phyloP scores from a whole-genome alignment of 2,329 filamentous ascomycete genomes.

The Aspergillus glaucus region DNA sequence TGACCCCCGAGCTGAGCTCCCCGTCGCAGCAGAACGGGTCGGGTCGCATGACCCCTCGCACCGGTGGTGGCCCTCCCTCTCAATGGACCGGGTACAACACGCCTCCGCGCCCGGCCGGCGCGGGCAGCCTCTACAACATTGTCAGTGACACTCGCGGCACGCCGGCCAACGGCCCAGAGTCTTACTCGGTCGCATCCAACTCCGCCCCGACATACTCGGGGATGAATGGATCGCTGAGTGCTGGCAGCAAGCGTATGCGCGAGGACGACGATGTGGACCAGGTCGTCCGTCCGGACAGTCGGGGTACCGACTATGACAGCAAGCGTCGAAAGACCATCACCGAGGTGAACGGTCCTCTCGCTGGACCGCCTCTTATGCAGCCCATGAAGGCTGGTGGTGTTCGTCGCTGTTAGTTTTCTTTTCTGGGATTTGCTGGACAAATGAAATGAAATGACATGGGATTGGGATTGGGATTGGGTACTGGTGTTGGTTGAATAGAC shows the following conservation, averaged over 20 bases:
- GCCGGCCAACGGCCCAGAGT: conserved; percentile 62
- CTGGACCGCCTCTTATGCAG: conserved; percentile 35
- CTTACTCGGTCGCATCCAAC: conserved; percentile 63
- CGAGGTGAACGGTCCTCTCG: conserved; percentile 48
- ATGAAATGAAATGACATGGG: neutral
- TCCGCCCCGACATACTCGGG: conserved; percentile 51
- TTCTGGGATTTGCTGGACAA: neutral
- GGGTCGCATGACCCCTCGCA: conserved; percentile 79
- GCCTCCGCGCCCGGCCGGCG: conserved; percentile 63
- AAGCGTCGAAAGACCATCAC: conserved; percentile 77
- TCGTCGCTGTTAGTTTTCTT: conserved; percentile 28
- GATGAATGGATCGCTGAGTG: conserved; percentile 58
- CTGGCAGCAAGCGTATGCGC: conserved; percentile 54
- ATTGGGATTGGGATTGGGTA: neutral
- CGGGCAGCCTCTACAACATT: conserved; percentile 81
- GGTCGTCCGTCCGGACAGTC: conserved; percentile 57
- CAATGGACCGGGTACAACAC: conserved; percentile 78
- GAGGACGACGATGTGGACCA: conserved; percentile 62
- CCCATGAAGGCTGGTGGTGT: conserved; percentile 39
- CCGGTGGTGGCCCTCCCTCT: conserved; percentile 61
- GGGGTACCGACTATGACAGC: conserved; percentile 54
- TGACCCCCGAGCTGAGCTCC: conserved; percentile 78
- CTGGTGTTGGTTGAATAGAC: conserved; percentile 3
- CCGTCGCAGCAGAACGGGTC: conserved; percentile 72
- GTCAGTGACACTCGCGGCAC: conserved; percentile 71